A percentile compares a stretch with the other conserved stretches of the same genome.
phyloP scores from a whole-genome alignment of 345 rosid genomes.

The Boechera stricta region DNA sequence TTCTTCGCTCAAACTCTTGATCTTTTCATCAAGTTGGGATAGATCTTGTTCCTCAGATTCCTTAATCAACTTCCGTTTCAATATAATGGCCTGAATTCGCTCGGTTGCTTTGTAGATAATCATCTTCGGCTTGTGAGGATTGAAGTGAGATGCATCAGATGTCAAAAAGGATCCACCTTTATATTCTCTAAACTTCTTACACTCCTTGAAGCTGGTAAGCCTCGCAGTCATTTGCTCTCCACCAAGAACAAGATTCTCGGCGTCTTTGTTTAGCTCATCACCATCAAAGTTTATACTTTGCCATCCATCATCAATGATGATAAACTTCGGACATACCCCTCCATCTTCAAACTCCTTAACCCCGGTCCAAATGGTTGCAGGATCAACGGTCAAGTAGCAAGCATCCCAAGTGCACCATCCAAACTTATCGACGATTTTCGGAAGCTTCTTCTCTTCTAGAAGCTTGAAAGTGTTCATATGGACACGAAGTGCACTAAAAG shows the following conservation, averaged over 20 bases:
- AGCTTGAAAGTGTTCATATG: slow-evolving; percentile 82
- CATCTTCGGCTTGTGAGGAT: slow-evolving; percentile 70
- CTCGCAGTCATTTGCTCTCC: slow-evolving; percentile 91
- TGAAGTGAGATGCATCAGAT: slow-evolving; percentile 54
- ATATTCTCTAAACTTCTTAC: slow-evolving; percentile 72
- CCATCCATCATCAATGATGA: slow-evolving; percentile 96
- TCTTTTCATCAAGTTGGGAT: slow-evolving; percentile 46
- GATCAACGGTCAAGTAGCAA: slow-evolving; percentile 82
- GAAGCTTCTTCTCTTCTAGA: slow-evolving; percentile 72
- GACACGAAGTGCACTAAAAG: slow-evolving; percentile 70
- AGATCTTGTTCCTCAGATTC: slow-evolving; percentile 50
- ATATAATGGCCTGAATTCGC: slow-evolving; percentile 64
- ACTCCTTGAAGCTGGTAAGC: slow-evolving; percentile 68
- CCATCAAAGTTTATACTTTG: slow-evolving; percentile 68
- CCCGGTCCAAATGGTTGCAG: slow-evolving; percentile 75
- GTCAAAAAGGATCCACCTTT: slow-evolving; percentile 58
- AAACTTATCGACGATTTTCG: slow-evolving; percentile 67
- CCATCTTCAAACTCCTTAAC: slow-evolving; percentile 69
- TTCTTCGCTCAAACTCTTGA: slow-evolving; percentile 54
- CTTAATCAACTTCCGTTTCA: slow-evolving; percentile 48
- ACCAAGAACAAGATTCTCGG: slow-evolving; percentile 74
- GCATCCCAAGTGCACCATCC: slow-evolving; percentile 99
- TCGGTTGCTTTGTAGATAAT: slow-evolving; percentile 79
- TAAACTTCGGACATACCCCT: slow-evolving; percentile 69
- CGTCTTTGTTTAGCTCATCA: slow-evolving; percentile 53